Base-by-base conservation (phyloP, 441 rosid species). In the Adansonia rubrostipa region DNA sequence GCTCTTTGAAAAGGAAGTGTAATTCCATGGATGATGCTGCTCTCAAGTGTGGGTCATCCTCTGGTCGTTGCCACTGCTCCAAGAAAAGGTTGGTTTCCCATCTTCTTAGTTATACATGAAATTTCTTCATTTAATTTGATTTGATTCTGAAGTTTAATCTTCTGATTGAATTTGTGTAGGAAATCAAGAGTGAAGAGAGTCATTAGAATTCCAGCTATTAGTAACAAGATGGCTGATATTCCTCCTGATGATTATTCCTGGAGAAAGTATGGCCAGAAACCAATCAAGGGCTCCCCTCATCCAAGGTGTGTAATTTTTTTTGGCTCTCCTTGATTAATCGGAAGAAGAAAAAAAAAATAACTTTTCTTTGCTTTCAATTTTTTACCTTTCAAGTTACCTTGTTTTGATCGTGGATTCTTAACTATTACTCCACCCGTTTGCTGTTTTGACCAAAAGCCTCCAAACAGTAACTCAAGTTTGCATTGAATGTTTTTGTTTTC, bases 231-330 rank as follows among this genome's bases (percentile, higher is more conserved):
- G 91, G 90, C 94, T 24, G 94, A 91, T 80, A 89, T 91, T 54
- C 92, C 94, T 64, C 79, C 92, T 1, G 92, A 91, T 44, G 90
- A 89, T 58, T 91, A 71, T 71, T 89, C 91, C 1, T 91, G 94
- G 94, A 86, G 94, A 81, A 91, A 91, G 56, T 91, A 91, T 36
- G 94, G 94, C 63, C 94, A 91, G 77, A 91, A 91, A 85, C 92
- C 94, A 19, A 90, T 91, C 85, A 91, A 91, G 77, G 94, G 94
- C 47, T 91, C 94, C 9, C 94, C 94, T 82, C 91, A 91, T 82
- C 87, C 36, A 28, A 28, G 36, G 36, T 28, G 36, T 28, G 36
- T 28, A 28, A 28, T 28, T 28, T 28, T 28, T 28, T 28, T 28
- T 28, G 36, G 36, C 36, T 28, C 36, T 28, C 36, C 2, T 28